Evolutionary conservation across 768 basidiomycete species (phyloP).

Genomic region (Leccinum ochraceum): DNA sequence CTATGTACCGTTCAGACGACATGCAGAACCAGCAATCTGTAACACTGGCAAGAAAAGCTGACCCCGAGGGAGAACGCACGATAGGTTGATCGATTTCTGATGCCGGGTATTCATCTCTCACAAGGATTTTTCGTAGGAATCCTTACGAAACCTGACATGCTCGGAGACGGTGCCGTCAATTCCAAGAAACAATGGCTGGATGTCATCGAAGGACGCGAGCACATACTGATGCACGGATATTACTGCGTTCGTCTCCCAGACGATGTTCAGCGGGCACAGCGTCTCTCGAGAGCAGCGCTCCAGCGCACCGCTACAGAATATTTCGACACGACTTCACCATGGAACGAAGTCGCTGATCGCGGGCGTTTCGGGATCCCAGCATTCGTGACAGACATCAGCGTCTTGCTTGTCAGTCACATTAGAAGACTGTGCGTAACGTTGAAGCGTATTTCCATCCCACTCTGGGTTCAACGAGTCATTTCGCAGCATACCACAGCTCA

Average conservation of each 20-base stretch:
- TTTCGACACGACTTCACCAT: conserved; percentile 51
- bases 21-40: conserved; percentile 65
- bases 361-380: conserved; percentile 54
- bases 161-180: conserved; percentile 45
- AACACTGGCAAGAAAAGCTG: conserved; percentile 50
- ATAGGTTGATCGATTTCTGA: conserved; percentile 48
- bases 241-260: conserved; percentile 67
- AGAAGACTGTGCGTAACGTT: conserved; percentile 41
- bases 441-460: not conserved
- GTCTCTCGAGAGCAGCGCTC: conserved; percentile 38
- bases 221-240: conserved; percentile 57
- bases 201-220: conserved; percentile 45
- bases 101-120: not conserved
- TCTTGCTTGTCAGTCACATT: conserved; percentile 53
- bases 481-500: conserved; percentile 50
- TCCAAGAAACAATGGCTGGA: conserved; percentile 48
- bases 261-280: conserved; percentile 49
- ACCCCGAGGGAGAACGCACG: conserved; percentile 56
- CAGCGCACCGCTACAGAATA: conserved; percentile 42
- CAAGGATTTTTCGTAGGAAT: conserved; percentile 44
- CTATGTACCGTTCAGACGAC: conserved; percentile 48
- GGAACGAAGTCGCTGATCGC: conserved; percentile 48
- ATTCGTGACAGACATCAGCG: conserved; percentile 54
- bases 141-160: conserved; percentile 67
- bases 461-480: conserved; percentile 2